Conservation (phyloP, 148 eudicot genomes). For the Dysphania ambrosioides region DNA sequence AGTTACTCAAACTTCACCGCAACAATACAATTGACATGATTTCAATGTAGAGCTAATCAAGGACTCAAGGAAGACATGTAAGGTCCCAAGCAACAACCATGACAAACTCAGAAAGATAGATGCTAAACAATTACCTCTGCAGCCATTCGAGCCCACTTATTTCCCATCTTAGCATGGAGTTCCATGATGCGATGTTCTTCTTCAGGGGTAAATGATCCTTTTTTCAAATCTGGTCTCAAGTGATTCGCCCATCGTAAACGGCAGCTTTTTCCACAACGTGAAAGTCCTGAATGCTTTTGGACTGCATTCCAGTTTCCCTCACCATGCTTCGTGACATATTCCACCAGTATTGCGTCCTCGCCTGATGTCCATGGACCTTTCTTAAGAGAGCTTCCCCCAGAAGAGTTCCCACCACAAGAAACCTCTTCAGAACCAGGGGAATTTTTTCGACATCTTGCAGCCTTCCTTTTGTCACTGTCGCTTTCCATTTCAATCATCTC, state of each 20-base stretch:
- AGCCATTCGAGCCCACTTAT: slow-evolving; percentile 99
- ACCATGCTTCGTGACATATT: slow-evolving; percentile 77
- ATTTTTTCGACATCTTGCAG: slow-evolving; percentile 37
- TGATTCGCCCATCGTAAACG: slow-evolving; percentile 98
- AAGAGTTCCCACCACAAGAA: slow-evolving; percentile 41
- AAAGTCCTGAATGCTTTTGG: slow-evolving; percentile 78
- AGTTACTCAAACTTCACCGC: not conserved
- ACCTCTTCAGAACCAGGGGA: slow-evolving; percentile 61
- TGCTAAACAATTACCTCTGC: slow-evolving; percentile 44
- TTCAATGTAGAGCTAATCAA: not conserved
- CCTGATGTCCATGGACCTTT: slow-evolving; percentile 97
- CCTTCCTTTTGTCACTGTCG: slow-evolving; percentile 54
- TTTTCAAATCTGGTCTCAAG: slow-evolving; percentile 87
- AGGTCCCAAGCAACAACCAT: slow-evolving; percentile 22
- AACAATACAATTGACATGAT: not conserved
- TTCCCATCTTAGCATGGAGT: slow-evolving; percentile 93
- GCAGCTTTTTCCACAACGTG: slow-evolving; percentile 94
- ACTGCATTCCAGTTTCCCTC: slow-evolving; percentile 99
- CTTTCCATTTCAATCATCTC: slow-evolving; percentile 50
- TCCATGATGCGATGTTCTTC: slow-evolving; percentile 76
- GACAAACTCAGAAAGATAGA: not conserved
- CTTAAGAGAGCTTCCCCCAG: slow-evolving; percentile 47
- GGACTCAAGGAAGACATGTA: not conserved
- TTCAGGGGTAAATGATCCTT: slow-evolving; percentile 74
- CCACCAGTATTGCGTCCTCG: slow-evolving; percentile 82